Evolutionary conservation across 116 monocot genomes (phyloP), one percentile per base, ranked within the genome.

Genomic region (Iris pallida): DNA sequence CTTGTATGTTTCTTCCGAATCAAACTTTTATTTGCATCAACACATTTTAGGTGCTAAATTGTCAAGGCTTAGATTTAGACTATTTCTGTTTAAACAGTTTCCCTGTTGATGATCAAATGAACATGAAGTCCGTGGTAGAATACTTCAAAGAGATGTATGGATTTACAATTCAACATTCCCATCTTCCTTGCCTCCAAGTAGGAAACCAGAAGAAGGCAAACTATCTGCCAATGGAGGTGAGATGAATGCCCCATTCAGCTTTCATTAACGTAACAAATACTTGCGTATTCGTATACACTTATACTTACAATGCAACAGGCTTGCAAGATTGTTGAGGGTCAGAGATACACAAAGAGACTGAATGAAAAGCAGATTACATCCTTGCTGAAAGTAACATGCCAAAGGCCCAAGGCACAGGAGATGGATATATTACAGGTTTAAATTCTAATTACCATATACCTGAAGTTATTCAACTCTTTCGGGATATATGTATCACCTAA

Each of bases 191-290:
- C 58, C 84, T 89, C 64, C 93, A 93, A 77, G 88, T 84, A 46
- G 93, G 93, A 48, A 93, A 86, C 45, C 75, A 80, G 13, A 82
- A 79, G 69, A 93, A 85, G 60, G 81, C 93, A 53, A 93, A 83
- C 75, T 89, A 93, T 66, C 73, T 93, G 74, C 93, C 93, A 70
- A 81, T 93, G 93, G 93, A 93, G 89, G 93, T 93, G 16, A 51
- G 61, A 2, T 53, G 6, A 43, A 16, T 52, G 18, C 43, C 16
- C 7, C 18, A n/a, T 11, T 16, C 20, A 70, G 16, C 44, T 60
- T 68, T 66, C 5, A 44, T 19, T 71, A 41, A 42, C 20, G 9
- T 70, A n/a, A 6, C 47, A 47, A 30, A 58, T 20, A 52, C 16
- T 14, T 5, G 30, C 4, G 44, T 51, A n/a, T 30, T 30, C 44